Evolutionary conservation across 176 grass and related monocot genomes (phyloP), one percentile per base, ranked within the genome.

Genomic region (Poa pratensis): DNA sequence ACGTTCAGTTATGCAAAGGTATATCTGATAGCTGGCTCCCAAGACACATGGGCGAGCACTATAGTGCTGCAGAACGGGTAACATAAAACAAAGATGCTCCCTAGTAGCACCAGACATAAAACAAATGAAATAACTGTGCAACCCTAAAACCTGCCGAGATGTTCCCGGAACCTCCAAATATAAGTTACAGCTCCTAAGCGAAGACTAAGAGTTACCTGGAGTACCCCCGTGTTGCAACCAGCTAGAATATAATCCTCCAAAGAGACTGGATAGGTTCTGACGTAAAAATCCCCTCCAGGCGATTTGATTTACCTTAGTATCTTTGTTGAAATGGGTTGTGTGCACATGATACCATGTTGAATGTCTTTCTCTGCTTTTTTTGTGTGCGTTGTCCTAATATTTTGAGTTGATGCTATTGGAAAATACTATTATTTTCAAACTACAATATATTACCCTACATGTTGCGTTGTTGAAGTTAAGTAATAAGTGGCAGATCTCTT

Each of bases 321-420:
- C 23, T 68, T 80, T 64, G 16, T 20, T 48, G 40, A 64, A 40
- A 64, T 80, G 24, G 16, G 16, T 45, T 79, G 48, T 66, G 14
- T 32, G 60, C 42, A 80, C 60, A 65, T 50, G 46, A 18, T 48
- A 46, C 17, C 60, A 80, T 83, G 20, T 62, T 62, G 53, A 83
- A 50, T 49, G 69, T 62, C 54, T 83, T 62, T 22, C 18, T 83
- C 42, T 75, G 40, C 18, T 35, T 60, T 83, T 83, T 37, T 15
- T 32, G 10, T 75, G 40, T 75, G 28, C 13, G 55, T 63, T 75
- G 10, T 83, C 69, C 70, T 50, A 32, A 50, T 73, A 27, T 61
- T 83, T 83, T 75, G 23, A 63, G 69, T 35, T 50, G 63, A 22
- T 28, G 69, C 40, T 63, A 50, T 63, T 37, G 42, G 12, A 48